phyloP scores from a whole-genome alignment of 225 moss, liverwort and hornwort genomes.

The Asterella californica region DNA sequence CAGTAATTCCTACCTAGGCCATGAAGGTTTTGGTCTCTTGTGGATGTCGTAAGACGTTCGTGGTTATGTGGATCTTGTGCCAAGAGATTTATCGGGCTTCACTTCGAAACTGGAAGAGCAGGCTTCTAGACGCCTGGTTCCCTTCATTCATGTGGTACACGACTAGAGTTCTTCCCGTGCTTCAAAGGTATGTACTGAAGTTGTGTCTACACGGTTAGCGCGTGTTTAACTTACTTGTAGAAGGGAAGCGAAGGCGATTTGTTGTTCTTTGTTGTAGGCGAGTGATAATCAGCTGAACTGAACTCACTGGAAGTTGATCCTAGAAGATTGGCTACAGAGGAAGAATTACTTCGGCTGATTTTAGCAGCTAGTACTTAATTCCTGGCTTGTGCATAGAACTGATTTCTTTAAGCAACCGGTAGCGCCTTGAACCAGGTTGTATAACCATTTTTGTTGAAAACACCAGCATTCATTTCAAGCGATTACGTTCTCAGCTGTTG shows the following conservation, averaged over 20 bases:
- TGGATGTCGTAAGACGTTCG: no score
- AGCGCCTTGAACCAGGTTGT: neutral
- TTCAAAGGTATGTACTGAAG: constrained; percentile 50
- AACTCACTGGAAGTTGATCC: neutral
- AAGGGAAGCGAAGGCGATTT: neutral
- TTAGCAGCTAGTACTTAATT: neutral
- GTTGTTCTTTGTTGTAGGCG: neutral
- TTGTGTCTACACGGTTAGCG: neutral
- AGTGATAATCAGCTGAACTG: neutral
- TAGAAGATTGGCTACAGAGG: neutral
- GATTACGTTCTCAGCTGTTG: neutral
- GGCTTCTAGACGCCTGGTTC: no score
- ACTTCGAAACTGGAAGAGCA: no score
- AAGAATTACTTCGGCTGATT: neutral
- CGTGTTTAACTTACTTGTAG: neutral
- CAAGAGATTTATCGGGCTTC: no score
- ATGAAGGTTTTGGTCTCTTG: no score
- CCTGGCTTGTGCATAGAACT: neutral
- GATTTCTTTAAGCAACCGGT: neutral
- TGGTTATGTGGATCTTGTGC: no score
- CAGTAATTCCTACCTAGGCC: no score
- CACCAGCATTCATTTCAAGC: neutral
- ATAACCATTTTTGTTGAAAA: neutral
- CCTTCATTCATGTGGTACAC: constrained; percentile 76
- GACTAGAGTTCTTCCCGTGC: constrained; percentile 70